Base-by-base conservation (phyloP, 2,329 filamentous ascomycete species). In the Cercospora janseana region DNA sequence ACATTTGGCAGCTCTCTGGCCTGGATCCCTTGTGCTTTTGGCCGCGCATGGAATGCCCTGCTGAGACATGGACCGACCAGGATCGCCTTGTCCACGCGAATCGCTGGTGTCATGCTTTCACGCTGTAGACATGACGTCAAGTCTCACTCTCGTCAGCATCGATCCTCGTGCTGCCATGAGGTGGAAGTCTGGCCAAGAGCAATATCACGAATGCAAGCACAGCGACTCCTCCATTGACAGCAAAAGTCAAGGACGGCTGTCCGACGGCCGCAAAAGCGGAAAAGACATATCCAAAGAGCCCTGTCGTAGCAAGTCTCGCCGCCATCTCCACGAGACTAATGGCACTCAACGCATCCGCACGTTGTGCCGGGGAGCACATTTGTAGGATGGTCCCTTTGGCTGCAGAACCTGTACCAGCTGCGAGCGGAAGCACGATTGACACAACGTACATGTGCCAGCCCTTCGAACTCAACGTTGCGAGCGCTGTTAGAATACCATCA, bases 311-410 rank as follows among this genome's bases (percentile, higher is more conserved):
- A 1, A 88, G 67, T 18, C 79, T 72, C 0, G 83, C 85, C 24
- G 86, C 76, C 56, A 86, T 87, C 61, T 88, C 85, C 0, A 88
- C 79, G 0, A 88, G 70, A 0, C 82, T 86, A 9, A 88, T 82
- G 0, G 82, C 83, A 29, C 82, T 82, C 3, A 88, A 70, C 0
- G 85, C 85, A 60, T 88, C 85, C 0, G 79, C 76, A 0, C 84
- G 75, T 48, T 85, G 78, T 0, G 74, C 74, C 1, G 79, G 73
- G 0, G 82, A 72, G 35, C 83, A 83, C 82, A 88, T 85, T 49
- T 85, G 79, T 0, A 86, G 78, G 52, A 88, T 86, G n/a, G 85
- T 82, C 0, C 85, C 85, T 57, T 88, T 88, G 1, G 83, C 82
- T 0, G 85, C 82, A 0, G 83, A 78, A 0, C 83, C 85, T 0